Percentiles rank a stretch among this genome's conserved stretches.
These are phyloP conservation scores for Inonotus obliquus DNA, from an alignment of 1,284 basidiomycete genomes.

Conservation along the genomic window DNA sequence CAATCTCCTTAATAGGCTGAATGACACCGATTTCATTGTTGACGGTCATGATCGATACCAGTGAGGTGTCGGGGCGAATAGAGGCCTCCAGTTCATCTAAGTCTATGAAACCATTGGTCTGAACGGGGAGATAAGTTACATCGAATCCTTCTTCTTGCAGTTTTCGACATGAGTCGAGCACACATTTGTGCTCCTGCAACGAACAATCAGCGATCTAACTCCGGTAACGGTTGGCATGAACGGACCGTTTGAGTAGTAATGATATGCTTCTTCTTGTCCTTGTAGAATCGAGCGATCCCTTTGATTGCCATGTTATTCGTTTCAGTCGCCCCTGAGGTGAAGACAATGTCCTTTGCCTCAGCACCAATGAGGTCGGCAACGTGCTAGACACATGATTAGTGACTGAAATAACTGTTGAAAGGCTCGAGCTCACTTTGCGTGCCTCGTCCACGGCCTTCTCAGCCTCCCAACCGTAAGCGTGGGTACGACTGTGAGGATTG, in stretches of 20 bases:
- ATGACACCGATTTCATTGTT: slow-evolving; percentile 99
- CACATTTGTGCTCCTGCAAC: slow-evolving; percentile 96
- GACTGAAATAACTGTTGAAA: slow-evolving; percentile 36
- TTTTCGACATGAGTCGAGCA: slow-evolving; percentile 95
- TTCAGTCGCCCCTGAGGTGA: slow-evolving; percentile 98
- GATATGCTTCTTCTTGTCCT: slow-evolving; percentile 85
- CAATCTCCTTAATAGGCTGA: slow-evolving; percentile 96
- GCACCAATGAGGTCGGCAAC: slow-evolving; percentile 92
- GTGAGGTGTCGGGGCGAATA: slow-evolving; percentile 82
- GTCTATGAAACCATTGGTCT: slow-evolving; percentile 80
- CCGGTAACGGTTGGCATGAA: slow-evolving; percentile 15
- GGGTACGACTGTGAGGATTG: slow-evolving; percentile 97
- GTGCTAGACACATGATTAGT: slow-evolving; percentile 44
- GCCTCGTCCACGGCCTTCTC: slow-evolving; percentile 93
- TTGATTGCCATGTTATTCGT: slow-evolving; percentile 99
- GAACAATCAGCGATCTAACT: slow-evolving; percentile 8
- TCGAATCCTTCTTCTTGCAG: slow-evolving; percentile 97
- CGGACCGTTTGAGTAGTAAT: slow-evolving; percentile 88
- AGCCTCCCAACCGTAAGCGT: slow-evolving; percentile 99
- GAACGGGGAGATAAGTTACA: slow-evolving; percentile 94
- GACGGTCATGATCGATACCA: slow-evolving; percentile 97
- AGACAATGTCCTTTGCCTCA: slow-evolving; percentile 93
- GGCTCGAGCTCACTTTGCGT: slow-evolving; percentile 53
- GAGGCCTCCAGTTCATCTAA: slow-evolving; percentile 75
- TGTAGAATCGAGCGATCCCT: slow-evolving; percentile 93